phyloP scores from a whole-genome alignment of 2,329 filamentous ascomycete genomes.

The Golovinomyces cichoracearum region DNA sequence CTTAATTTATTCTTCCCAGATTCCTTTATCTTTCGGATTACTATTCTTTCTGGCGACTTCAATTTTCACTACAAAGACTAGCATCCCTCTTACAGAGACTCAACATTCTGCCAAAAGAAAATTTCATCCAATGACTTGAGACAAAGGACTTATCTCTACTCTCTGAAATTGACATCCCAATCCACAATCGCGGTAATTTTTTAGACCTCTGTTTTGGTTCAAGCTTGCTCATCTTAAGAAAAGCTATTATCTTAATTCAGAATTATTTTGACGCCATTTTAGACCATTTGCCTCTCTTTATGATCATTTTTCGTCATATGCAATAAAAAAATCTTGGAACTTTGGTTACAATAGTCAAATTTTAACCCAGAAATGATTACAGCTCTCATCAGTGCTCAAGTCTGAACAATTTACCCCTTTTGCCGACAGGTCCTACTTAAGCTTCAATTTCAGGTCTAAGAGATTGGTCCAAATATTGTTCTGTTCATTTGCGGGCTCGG shows the following conservation, averaged over 20 bases:
- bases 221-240: neutral
- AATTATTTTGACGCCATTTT: neutral
- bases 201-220: conserved; percentile 1
- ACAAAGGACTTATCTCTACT: neutral
- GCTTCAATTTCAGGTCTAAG: neutral
- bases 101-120: no score
- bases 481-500: neutral
- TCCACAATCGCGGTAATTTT: neutral
- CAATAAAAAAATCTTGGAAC: neutral
- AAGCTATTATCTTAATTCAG: neutral
- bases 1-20: neutral
- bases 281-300: neutral
- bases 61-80: neutral
- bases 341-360: neutral
- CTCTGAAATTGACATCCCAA: neutral
- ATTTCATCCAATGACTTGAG: neutral
- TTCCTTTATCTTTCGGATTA: neutral
- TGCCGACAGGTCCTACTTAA: neutral
- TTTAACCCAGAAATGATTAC: neutral
- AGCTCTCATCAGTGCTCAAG: neutral
- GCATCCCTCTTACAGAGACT: neutral
- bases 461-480: neutral
- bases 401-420: neutral
- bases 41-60: neutral
- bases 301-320: neutral